Evolutionary conservation across 176 grass and related monocot species (phyloP).

Genomic region (Pharus latifolius): DNA sequence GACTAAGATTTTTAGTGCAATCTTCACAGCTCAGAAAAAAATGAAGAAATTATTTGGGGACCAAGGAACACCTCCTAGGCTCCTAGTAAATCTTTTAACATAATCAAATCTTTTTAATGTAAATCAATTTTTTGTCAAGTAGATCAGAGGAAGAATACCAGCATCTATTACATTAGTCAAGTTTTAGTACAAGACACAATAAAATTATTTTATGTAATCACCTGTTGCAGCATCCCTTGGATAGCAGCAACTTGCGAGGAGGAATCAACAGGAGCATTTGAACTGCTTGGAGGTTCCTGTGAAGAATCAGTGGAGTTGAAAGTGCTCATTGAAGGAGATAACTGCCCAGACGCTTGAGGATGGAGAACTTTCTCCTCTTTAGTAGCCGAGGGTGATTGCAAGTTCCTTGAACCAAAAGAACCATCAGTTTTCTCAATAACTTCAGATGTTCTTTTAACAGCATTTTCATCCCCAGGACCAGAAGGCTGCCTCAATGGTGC

Average conservation of each 20-base stretch:
- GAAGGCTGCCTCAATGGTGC: constrained; percentile 9
- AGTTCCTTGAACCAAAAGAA: constrained; percentile 13
- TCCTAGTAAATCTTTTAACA: background rate
- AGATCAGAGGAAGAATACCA: background rate
- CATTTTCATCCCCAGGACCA: constrained; percentile 20
- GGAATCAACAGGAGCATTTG: constrained; percentile 26
- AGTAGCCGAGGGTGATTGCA: constrained; percentile 20
- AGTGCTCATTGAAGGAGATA: constrained; percentile 30
- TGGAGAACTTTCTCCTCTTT: constrained; percentile 47
- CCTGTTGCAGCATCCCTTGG: constrained; percentile 70
- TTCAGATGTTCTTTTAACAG: constrained; percentile 27
- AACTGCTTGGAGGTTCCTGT: constrained; percentile 39
- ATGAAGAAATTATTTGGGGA: background rate
- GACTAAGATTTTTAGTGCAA: no score
- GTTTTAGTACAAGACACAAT: background rate
- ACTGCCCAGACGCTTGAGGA: constrained; percentile 29
- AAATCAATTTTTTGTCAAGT: no score
- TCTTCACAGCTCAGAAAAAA: background rate
- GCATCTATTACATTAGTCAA: background rate
- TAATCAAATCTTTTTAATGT: no score
- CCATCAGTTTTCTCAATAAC: constrained; percentile 20
- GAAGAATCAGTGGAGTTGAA: constrained; percentile 38
- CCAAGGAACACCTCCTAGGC: background rate
- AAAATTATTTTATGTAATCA: constrained; percentile 13
- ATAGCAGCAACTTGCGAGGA: constrained; percentile 37